Evolutionary conservation across 78 protist species (phyloP), one percentile per base, ranked within the genome.

Genomic region (Ministeria vibrans): DNA sequence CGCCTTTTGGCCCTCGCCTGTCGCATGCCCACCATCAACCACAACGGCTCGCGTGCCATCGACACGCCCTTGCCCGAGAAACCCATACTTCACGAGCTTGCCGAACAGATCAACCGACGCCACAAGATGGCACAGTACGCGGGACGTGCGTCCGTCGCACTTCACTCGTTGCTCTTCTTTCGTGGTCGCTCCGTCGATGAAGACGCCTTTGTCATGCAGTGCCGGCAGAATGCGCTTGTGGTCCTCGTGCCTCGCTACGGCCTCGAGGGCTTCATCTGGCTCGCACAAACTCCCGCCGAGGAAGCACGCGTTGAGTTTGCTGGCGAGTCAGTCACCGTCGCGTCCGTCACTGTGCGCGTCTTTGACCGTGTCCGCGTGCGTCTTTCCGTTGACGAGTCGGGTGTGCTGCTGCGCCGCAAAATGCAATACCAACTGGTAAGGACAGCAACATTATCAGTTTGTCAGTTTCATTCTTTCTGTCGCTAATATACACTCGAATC

Each of bases 51-150:
- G n/a, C n/a, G n/a, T n/a, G n/a, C n/a, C n/a, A n/a, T n/a, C n/a
- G n/a, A n/a, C n/a, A n/a, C n/a, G n/a, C n/a, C n/a, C n/a, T n/a
- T n/a, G n/a, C n/a, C n/a, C n/a, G n/a, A n/a, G n/a, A n/a, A n/a
- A n/a, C n/a, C n/a, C n/a, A n/a, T n/a, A n/a, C n/a, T n/a, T n/a
- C n/a, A n/a, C n/a, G n/a, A n/a, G n/a, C n/a, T n/a, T n/a, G n/a
- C n/a, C n/a, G n/a, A n/a, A n/a, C n/a, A n/a, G n/a, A 36, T 75
- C 32, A 85, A 92, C 62, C 63, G 46, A 64, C 74, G 96, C 38
- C 92, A 88, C 68, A 44, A 75, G 20, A 69, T 69, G 79, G 96
- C 96, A 11, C 95, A 93, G 85, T 77, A 81, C 63, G 93, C 96
- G 0, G 73, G 84, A 41, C 86, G 98, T 20, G 87, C 89, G 22